Percentiles rank a stretch among this genome's conserved stretches.
These are phyloP conservation scores for Telopea speciosissima DNA, from an alignment of 177 flowering plant species.

Conservation along the genomic window DNA sequence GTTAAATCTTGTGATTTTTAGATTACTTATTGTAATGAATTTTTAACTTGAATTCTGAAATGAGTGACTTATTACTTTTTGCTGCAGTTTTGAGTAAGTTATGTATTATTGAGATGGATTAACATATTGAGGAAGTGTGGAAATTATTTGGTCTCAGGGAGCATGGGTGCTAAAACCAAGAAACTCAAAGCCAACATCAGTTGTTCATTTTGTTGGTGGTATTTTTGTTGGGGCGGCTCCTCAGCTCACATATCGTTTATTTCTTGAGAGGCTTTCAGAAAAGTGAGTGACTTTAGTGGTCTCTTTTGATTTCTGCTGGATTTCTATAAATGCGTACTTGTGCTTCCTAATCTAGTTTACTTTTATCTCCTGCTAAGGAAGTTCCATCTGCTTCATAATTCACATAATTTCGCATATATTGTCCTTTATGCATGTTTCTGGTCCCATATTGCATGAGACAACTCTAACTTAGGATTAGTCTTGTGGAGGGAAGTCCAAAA, in stretches of 20 bases:
- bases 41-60: neutral
- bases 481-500: too few relatives aligned
- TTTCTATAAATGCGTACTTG: neutral
- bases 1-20: neutral
- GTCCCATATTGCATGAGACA: neutral
- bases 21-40: neutral
- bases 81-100: neutral
- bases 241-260: slow-evolving; percentile 86
- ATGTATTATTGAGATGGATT: neutral
- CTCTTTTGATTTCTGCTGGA: neutral
- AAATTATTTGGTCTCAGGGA: slow-evolving; percentile 40
- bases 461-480: too few relatives aligned
- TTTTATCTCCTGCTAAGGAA: too few relatives aligned
- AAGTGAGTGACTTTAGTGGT: slow-evolving; percentile 41
- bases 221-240: slow-evolving; percentile 99
- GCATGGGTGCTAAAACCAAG: slow-evolving; percentile 90
- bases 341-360: neutral
- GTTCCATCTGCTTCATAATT: too few relatives aligned
- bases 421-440: neutral
- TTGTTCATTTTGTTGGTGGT: slow-evolving; percentile 91
- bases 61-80: neutral
- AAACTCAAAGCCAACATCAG: slow-evolving; percentile 39
- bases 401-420: too few relatives aligned
- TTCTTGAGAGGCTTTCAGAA: slow-evolving; percentile 85
- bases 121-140: neutral